Conservation (phyloP, 2,329 filamentous ascomycete species). For the Aspergillus sp. region DNA sequence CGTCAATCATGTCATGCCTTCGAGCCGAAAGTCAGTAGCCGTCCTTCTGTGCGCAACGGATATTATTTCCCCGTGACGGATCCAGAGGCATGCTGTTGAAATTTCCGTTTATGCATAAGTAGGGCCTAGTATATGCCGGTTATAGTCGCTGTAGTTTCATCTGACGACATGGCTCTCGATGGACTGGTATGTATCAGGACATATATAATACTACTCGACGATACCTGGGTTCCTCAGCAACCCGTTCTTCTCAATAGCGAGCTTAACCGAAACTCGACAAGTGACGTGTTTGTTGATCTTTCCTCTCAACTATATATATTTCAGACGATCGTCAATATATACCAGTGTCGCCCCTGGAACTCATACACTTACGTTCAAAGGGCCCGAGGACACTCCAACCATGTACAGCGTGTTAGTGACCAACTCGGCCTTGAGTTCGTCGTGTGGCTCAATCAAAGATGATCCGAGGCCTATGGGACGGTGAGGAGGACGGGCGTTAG, state of each 20-base stretch:
- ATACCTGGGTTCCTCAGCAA: constrained; percentile 11
- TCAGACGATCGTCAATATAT: not conserved
- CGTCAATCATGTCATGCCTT: not conserved
- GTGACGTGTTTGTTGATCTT: constrained; percentile 21
- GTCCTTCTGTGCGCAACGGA: constrained; percentile 24
- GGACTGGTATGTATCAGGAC: not conserved
- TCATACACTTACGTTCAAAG: constrained; percentile 57
- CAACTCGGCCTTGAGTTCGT: constrained; percentile 51
- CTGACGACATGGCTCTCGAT: not conserved
- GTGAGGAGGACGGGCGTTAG: too few relatives aligned
- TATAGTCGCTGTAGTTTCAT: not conserved
- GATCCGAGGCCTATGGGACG: too few relatives aligned
- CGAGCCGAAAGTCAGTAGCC: constrained; percentile 9
- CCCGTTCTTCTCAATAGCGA: not conserved
- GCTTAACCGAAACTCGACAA: constrained; percentile 23
- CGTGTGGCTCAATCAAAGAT: too few relatives aligned
- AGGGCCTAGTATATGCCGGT: too few relatives aligned
- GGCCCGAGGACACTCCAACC: constrained; percentile 53
- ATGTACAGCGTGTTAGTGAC: constrained; percentile 58
- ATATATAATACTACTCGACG: constrained; percentile 9
- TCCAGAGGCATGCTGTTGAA: not conserved
- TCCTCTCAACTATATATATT: constrained; percentile 9
- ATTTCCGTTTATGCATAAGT: constrained; percentile 18
- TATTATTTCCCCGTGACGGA: constrained; percentile 23
- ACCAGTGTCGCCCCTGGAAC: constrained; percentile 37